Base-by-base conservation (phyloP, 2,329 filamentous ascomycete species). In the Trichophyton simii region DNA sequence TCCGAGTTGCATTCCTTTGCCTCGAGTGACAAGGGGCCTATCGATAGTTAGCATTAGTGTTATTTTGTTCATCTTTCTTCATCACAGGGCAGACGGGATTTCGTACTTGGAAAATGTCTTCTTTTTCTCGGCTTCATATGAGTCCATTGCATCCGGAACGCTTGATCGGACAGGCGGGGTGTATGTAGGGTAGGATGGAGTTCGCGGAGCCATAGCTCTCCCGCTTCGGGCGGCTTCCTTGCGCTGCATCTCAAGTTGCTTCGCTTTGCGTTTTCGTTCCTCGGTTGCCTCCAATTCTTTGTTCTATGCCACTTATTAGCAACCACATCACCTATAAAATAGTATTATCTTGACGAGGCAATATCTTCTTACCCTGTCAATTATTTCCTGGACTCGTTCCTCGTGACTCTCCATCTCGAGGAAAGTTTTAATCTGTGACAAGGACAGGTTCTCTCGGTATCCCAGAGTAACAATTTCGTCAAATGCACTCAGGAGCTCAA, bases 341-440 rank as follows among this genome's bases (percentile, higher is more conserved):
- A 28, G 28, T 31, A 6, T 31, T 31, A 31, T 31, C 28, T 31
- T 44, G 22, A 25, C 3, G 15, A 18, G n/a, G 55, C 34, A 69
- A 7, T n/a, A 7, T 13, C n/a, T 44, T 18, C 80, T 65, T 84
- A 92, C 88, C 73, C 90, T 83, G 65, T 91, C 90, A 72, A 96
- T 96, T 65, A 96, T 99, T 73, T 96, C 94, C 76, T 99, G 94
- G 68, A 99, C 97, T 72, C 94, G 86, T 81, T 99, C 94, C 77
- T 99, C 95, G 71, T 99, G 94, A 76, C 88, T 94, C 76, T 99
- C 94, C 94, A 99, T 99, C 72, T 97, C 95, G 68, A 99, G 77
- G 81, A 99, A 99, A 1, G 94, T 96, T 82, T 95, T 96, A 80
- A 99, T 99, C 78, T 99, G 95, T 76, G 86, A 89, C 69, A 99